These are phyloP conservation scores for Effrenium voratum DNA, from an alignment of 73 alveolate genomes.

Conservation along the genomic window DNA sequence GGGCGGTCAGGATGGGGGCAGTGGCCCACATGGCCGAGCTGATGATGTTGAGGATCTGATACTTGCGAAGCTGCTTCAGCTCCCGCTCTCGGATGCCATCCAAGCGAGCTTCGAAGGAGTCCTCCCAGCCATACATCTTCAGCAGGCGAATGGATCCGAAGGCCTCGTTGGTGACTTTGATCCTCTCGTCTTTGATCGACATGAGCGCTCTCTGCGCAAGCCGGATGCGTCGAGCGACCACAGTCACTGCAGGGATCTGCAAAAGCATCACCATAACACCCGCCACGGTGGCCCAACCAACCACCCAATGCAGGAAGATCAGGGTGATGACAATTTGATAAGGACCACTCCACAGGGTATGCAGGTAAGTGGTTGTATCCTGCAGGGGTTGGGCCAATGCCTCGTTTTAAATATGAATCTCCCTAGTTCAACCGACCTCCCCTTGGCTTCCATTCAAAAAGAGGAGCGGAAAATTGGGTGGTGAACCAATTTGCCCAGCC, in stretches of 20 bases:
- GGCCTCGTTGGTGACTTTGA: slow-evolving; percentile 62
- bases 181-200: slow-evolving; percentile 85
- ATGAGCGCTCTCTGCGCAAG: slow-evolving; percentile 67
- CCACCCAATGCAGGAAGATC: slow-evolving; percentile 75
- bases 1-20: slow-evolving; percentile 68
- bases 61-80: slow-evolving; percentile 66
- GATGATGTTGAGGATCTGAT: slow-evolving; percentile 69
- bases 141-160: slow-evolving; percentile 58
- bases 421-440: neutral
- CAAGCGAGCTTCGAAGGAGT: slow-evolving; percentile 22
- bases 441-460: neutral
- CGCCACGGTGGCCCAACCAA: slow-evolving; percentile 78
- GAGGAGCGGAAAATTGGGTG: slow-evolving; percentile 9
- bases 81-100: slow-evolving; percentile 57
- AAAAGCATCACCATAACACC: slow-evolving; percentile 79
- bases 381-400: slow-evolving; percentile 87
- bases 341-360: slow-evolving; percentile 76
- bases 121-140: slow-evolving; percentile 93
- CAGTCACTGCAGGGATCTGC: slow-evolving; percentile 52
- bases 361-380: slow-evolving; percentile 51
- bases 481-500: neutral
- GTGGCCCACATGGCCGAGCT: slow-evolving; percentile 64
- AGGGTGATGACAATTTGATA: slow-evolving; percentile 66
- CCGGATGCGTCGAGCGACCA: slow-evolving; percentile 35
- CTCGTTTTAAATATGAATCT: neutral